Base-by-base conservation (phyloP, 305 asterid species). In the Andrographis paniculata region DNA sequence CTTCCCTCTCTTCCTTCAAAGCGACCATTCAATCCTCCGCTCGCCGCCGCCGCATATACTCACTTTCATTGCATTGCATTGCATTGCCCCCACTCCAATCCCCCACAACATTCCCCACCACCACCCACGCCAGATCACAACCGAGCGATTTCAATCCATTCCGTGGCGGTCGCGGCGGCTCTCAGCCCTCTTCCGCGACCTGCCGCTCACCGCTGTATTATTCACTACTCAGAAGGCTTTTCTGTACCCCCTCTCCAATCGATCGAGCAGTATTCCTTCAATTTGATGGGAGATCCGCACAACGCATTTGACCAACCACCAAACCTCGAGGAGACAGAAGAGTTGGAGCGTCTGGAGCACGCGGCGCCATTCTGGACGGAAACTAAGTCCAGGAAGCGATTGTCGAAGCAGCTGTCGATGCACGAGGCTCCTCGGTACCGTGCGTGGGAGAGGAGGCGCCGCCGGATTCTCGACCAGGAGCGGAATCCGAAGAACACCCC, bases 371-470 rank as follows among this genome's bases (percentile, higher is more conserved):
- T 82, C 64, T 79, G 73, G 50, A 64, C 47, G 35, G 57, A 64
- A 1, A 24, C 4, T 8, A 58, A 48, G 11, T 12, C 56, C 14
- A 69, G 67, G 53, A 5, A 76, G 65, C 45, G 60, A 38, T 36
- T 83, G 21, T 64, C 89, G 2, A 83, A 76, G 49, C 89, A 83
- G 61, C 63, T 73, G 0, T 75, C 88, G 1, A 71, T 84, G 87
- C 73, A 78, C 37, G 91, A 78, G 65, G 68, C 55, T 11, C 80
- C 81, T 0, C 75, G 93, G 0, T 75, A 87, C 61, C 47, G 63
- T 12, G 87, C 91, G 12, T 87, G 96, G 96, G 94, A 87, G 69
- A 70, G 73, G 55, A 75, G 93, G 8, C 78, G 93, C 5, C 78
- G 75, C 19, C 60, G 60, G 59, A 47, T 40, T 80, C 66, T 84